Evolutionary conservation across 495 filamentous ascomycete species (phyloP), one percentile per base, ranked within the genome.

Genomic region (Penicillium fimorum): DNA sequence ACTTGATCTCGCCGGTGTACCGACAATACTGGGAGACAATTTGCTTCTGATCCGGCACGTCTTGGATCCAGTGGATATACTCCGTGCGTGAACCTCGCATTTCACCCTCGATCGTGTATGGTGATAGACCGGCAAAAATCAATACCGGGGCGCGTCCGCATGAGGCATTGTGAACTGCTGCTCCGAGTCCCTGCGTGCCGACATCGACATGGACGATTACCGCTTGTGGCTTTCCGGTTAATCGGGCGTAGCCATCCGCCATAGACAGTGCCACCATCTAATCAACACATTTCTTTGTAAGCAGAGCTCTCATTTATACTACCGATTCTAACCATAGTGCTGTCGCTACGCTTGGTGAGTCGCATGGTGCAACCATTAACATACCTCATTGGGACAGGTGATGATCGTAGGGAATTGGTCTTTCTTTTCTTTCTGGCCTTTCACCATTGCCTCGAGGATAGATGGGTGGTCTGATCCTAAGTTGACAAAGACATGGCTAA

Each of bases 201-300:
- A 97, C 93, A 67, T 97, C 93, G 52, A 97, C 93, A 70, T 97
- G 93, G 4, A 97, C 87, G 56, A 97, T 93, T 3, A 97, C 92
- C 55, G 86, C 89, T 70, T 97, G 93, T 0, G 91, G 90, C 57
- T 91, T 85, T 49, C 85, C 82, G 18, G 91, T 96, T 7, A 92
- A 72, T 45, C 92, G 90, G 4, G 93, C 93, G 68, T 92, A 96
- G 57, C 92, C 93, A 68, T 97, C 92, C 18, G 93, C 93, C 88
- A 96, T 96, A 47, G 92, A 96, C 58, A 97, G 84, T 47, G 93
- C 93, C 5, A 97, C 93, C 93, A 97, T 97, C 89, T 96, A 42
- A 25, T 13, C 86, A 92, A 20, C 5, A 3, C 13, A 20, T 18
- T 18, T 30, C 1, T 27, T 50, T 17, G 25, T 56, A 13, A 65